phyloP scores from a whole-genome alignment of 2,329 filamentous ascomycete genomes.

The Aureobasidium sp. region DNA sequence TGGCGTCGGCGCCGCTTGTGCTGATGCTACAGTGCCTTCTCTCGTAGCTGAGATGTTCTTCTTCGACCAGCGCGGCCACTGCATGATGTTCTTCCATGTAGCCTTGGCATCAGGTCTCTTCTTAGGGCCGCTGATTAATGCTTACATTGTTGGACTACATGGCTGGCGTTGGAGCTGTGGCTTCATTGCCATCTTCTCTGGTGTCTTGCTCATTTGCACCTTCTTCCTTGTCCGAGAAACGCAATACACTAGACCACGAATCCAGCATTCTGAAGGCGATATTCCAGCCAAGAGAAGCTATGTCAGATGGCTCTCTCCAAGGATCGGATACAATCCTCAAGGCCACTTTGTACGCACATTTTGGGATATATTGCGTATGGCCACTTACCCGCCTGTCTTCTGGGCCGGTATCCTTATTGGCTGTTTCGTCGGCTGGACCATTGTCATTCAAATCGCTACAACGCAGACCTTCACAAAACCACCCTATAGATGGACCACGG shows the following conservation, averaged over 20 bases:
- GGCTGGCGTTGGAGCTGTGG: conserved; percentile 25
- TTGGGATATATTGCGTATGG: conserved; percentile 21
- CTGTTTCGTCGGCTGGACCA: conserved; percentile 24
- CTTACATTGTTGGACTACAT: conserved; percentile 22
- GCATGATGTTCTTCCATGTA: conserved; percentile 34
- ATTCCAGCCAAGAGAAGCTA: conserved; percentile 16
- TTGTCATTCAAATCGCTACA: conserved; percentile 23
- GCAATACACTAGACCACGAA: conserved; percentile 17
- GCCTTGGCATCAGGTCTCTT: conserved; percentile 32
- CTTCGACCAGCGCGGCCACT: conserved; percentile 29
- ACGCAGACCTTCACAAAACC: conserved; percentile 20
- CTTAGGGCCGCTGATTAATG: conserved; percentile 32
- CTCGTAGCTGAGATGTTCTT: conserved; percentile 33
- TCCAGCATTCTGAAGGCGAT: conserved; percentile 1
- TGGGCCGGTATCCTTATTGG: conserved; percentile 21
- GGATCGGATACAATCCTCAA: conserved; percentile 18
- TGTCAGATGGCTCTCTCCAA: conserved; percentile 18
- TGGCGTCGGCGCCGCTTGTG: conserved; percentile 27
- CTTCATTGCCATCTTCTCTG: conserved; percentile 24
- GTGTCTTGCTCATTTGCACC: conserved; percentile 21
- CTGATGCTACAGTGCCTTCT: conserved; percentile 31
- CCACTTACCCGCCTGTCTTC: conserved; percentile 22
- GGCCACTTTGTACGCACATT: conserved; percentile 19
- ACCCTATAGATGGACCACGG: conserved; percentile 20
- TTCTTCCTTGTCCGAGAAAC: conserved; percentile 25